Base-by-base conservation (phyloP, 352 stramenopile species). In the Aphanomyces stellatus region DNA sequence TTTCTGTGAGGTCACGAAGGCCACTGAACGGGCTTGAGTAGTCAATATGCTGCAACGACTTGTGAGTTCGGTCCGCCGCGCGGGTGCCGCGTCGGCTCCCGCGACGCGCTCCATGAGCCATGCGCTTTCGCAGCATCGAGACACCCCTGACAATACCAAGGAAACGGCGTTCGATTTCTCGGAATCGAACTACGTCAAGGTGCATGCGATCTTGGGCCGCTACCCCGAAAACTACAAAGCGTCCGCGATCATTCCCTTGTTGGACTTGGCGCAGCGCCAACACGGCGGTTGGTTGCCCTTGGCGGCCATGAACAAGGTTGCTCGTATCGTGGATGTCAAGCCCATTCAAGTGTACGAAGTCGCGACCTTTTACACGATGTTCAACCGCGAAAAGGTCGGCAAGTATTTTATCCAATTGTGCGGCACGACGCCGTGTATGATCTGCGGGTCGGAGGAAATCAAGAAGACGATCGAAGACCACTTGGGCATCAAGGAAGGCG, bases 361-460 rank as follows among this genome's bases (percentile, higher is more conserved):
- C 25, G 97, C 97, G 22, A 99, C 95, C 35, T 99, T 99, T 76
- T 99, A 99, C 87, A 99, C 97, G 72, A 99, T 99, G 97, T 99
- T 99, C 82, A 99, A 93, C 79, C 72, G 90, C 49, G 93, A 97
- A 69, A 97, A 98, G 74, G 88, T 96, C 51, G 91, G 90, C 78
- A 97, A 96, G 81, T 97, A 95, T 78, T 96, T 96, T 69, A 96
- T 97, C 70, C 91, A 98, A 78, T 84, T 99, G 13, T 99, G 97
- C 72, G 97, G 97, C 68, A 99, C 97, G 15, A 99, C 97, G 56
- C 97, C 97, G 24, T 99, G 97, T 85, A 99, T 99, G 97, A 98
- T 99, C 73, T 99, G 95, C 74, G 97, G 97, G 53, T 96, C 91
- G 49, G 93, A 99, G 79, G 96, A 99, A 79, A 99, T 99, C 79